Evolutionary conservation across 2,329 filamentous ascomycete species (phyloP), one percentile per base, ranked within the genome.

Genomic region (Ophiostoma australiae): DNA sequence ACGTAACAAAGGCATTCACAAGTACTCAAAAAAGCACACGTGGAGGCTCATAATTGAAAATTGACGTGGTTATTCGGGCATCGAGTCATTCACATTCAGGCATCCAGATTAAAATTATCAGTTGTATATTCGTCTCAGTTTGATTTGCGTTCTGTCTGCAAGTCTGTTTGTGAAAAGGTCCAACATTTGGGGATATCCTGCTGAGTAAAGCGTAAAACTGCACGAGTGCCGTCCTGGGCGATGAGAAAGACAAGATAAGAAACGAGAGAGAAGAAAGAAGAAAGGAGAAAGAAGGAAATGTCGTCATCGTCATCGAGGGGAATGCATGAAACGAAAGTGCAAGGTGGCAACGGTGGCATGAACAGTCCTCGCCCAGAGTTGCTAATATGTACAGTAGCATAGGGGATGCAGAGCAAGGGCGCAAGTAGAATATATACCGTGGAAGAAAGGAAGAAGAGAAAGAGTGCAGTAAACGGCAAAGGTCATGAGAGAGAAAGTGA

Each of bases 401-500:
- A 23, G 13, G 33, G 17, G 31, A 61, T 17, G 63, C 31, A 39
- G 20, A 39, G 8, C 58, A 35, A 41, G 37, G 58, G 35, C 20
- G 41, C 10, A 66, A 39, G 63, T 66, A 39, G n/a, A 65, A 37
- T 65, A 66, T 66, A 66, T 66, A 66, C 63, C 2, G n/a, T 23
- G 33, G 4, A n/a, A 65, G 33, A 39, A 41, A 66, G 20, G 41
- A 39, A n/a, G 37, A 55, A 58, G 13, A 17, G 33, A 20, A 39
- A 69, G 27, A 48, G 31, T 48, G 44, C 13, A n/a, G 17, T 33
- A n/a, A 68, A 44, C 44, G 44, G 44, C 68, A 69, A 71, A 70
- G 69, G 58, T 69, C 10, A 52, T 69, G 73, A 73, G 65, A 72
- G 67, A 61, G 5, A 33, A n/a, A 48, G 8, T 27, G 11, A 17